A percentile compares a stretch with the other conserved stretches of the same genome.
Evolutionary conservation across 176 grass and related monocot species (phyloP).

Genomic region (Dendrocalamus sinicus): DNA sequence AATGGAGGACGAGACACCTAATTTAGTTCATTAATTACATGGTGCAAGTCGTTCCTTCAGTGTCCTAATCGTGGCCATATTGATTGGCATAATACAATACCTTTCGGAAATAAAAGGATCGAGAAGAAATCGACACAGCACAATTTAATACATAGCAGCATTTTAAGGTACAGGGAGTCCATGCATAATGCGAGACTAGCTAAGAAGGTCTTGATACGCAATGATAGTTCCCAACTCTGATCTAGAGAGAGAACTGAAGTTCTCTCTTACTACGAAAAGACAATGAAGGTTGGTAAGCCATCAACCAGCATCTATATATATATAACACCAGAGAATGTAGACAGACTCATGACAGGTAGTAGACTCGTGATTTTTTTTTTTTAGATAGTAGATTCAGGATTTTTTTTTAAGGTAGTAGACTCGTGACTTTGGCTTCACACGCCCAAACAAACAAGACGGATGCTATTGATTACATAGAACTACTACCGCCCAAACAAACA

Average conservation of each 20-base stretch:
- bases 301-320: background rate
- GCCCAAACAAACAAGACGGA: background rate
- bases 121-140: too few relatives aligned
- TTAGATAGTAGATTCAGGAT: too few relatives aligned
- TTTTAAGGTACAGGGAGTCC: too few relatives aligned
- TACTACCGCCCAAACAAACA: too few relatives aligned
- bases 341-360: background rate
- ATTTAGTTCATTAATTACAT: background rate
- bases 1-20: background rate
- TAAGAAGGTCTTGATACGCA: too few relatives aligned
- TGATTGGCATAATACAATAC: background rate
- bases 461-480: too few relatives aligned
- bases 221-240: background rate
- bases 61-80: background rate
- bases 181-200: too few relatives aligned
- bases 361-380: too few relatives aligned
- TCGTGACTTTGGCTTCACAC: background rate
- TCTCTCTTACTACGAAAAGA: background rate
- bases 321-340: background rate
- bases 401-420: background rate
- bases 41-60: background rate
- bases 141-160: too few relatives aligned
- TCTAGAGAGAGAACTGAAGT: background rate
- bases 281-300: background rate
- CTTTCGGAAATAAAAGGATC: background rate